phyloP scores from a whole-genome alignment of 257 asterid genomes.

The Petunia axillaris region DNA sequence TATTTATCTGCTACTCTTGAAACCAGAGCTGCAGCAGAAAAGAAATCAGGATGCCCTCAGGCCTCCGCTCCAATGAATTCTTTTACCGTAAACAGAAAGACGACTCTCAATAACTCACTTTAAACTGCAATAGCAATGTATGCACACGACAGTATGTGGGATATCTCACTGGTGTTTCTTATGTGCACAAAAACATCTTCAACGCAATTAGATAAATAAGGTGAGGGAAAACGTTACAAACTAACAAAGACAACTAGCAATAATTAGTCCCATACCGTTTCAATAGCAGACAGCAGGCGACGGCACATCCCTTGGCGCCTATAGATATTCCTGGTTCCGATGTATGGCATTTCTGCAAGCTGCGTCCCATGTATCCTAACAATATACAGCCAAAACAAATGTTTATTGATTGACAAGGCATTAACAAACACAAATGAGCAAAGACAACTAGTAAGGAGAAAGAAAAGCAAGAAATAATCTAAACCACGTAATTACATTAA shows the following conservation, averaged over 20 bases:
- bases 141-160: background rate
- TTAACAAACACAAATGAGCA: background rate
- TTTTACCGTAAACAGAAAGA: background rate
- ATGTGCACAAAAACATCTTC: background rate
- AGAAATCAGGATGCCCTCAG: background rate
- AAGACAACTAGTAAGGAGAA: constrained; percentile 6
- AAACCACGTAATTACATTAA: background rate
- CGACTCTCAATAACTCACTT: constrained; percentile 7
- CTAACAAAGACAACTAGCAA: background rate
- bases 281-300: constrained; percentile 84
- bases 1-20: constrained; percentile 7
- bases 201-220: constrained; percentile 9
- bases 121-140: constrained; percentile 12
- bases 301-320: constrained; percentile 99
- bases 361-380: constrained; percentile 80
- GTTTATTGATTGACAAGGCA: constrained; percentile 21
- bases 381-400: constrained; percentile 26
- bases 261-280: constrained; percentile 51
- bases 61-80: background rate
- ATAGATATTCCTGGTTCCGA: constrained; percentile 84
- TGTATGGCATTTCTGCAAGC: constrained; percentile 99
- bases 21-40: background rate
- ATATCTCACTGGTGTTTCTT: constrained; percentile 1
- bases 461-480: constrained; percentile 13
- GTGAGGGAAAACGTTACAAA: background rate